Conservation (phyloP, 345 rosid genomes). For the Ailanthus altissimus region DNA sequence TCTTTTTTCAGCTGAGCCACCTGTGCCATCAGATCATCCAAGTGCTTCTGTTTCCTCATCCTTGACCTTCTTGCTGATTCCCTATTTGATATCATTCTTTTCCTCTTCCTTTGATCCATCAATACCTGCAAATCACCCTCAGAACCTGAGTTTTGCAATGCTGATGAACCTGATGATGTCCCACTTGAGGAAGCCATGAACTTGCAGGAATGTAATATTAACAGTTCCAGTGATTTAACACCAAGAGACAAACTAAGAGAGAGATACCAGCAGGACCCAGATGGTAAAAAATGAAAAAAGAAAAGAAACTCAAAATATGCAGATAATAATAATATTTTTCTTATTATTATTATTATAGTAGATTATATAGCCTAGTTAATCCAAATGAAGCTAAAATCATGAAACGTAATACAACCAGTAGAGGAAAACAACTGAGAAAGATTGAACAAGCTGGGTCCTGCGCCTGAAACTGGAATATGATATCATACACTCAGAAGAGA, state of each 20-base stretch:
- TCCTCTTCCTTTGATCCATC: slow-evolving; percentile 87
- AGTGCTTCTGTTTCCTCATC: slow-evolving; percentile 87
- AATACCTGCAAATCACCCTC: slow-evolving; percentile 53
- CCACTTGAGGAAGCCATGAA: slow-evolving; percentile 77
- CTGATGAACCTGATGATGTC: slow-evolving; percentile 57
- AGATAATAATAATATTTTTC: slow-evolving; percentile 11
- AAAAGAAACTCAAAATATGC: slow-evolving; percentile 7
- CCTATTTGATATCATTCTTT: slow-evolving; percentile 88
- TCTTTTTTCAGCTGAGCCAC: slow-evolving; percentile 53
- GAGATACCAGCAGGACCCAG: slow-evolving; percentile 48
- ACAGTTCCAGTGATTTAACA: not conserved
- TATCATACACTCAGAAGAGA: slow-evolving; percentile 79
- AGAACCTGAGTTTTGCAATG: slow-evolving; percentile 64
- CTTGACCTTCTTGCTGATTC: slow-evolving; percentile 97
- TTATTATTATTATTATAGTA: not conserved
- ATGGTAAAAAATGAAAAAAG: not conserved
- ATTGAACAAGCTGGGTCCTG: slow-evolving; percentile 97
- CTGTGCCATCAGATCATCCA: slow-evolving; percentile 75
- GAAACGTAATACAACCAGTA: slow-evolving; percentile 99
- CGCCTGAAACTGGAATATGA: slow-evolving; percentile 71
- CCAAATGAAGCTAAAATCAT: slow-evolving; percentile 38
- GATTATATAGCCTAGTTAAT: slow-evolving; percentile 15
- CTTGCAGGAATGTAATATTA: not conserved
- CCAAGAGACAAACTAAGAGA: not conserved
- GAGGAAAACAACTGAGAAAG: slow-evolving; percentile 98